Conservation (phyloP, 202 grass and related monocot genomes). For the Schoenoplectus triqueter region DNA sequence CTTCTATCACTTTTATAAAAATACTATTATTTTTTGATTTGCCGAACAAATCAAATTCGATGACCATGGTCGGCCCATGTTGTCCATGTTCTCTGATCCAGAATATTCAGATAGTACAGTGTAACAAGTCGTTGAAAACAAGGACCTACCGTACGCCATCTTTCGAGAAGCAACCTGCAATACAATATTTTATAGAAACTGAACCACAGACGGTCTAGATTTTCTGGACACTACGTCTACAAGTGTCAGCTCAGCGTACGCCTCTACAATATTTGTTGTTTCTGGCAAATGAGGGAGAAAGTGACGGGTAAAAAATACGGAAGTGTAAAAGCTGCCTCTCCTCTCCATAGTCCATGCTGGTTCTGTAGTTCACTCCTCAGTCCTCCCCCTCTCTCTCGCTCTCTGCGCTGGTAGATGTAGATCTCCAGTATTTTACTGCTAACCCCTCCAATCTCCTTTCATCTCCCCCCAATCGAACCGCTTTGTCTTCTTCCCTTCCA, state of each 20-base stretch:
- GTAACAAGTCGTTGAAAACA: not conserved
- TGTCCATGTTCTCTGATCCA: not conserved
- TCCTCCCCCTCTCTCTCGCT: too few species aligned
- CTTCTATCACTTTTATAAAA: too few species aligned
- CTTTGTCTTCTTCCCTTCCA: too few species aligned
- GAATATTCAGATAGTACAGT: not conserved
- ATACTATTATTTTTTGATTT: too few species aligned
- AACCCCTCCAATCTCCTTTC: too few species aligned
- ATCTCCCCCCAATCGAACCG: too few species aligned
- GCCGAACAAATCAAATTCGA: not conserved
- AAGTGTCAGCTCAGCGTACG: not conserved
- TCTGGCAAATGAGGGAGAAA: not conserved
- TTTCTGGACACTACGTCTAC: not conserved
- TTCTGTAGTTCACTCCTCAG: too few species aligned
- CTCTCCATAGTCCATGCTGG: too few species aligned
- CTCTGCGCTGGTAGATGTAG: too few species aligned
- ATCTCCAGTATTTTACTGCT: too few species aligned
- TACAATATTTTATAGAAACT: not conserved
- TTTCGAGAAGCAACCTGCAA: not conserved
- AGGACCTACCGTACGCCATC: not conserved
- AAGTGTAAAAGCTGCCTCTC: too few species aligned
- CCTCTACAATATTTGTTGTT: slow-evolving; percentile 21
- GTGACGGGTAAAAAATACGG: not conserved
- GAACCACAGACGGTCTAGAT: not conserved
- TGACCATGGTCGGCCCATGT: not conserved